Percentiles rank a stretch among this genome's conserved stretches.
phyloP scores from a whole-genome alignment of 1,284 basidiomycete species.

The Psilocybe mexicana region DNA sequence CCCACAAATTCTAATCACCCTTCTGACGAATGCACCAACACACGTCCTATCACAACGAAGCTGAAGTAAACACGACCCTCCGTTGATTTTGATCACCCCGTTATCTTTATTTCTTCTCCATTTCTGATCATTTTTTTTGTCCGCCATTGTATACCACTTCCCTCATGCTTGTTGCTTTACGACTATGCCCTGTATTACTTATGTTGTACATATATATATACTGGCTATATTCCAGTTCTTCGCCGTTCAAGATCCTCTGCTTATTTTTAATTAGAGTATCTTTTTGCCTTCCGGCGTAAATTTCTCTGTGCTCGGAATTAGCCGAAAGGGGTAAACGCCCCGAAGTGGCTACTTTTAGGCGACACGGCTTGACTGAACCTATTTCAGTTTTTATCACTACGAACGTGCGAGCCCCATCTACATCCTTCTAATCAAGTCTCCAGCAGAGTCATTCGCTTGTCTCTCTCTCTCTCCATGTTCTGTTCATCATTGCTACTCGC shows the following conservation, averaged over 20 bases:
- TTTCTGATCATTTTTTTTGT: conserved; percentile 4
- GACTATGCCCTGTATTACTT: conserved; percentile 20
- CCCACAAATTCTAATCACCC: conserved; percentile 28
- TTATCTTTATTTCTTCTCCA: conserved; percentile 21
- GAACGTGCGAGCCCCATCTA: conserved; percentile 27
- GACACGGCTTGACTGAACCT: conserved; percentile 3
- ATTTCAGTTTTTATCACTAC: conserved; percentile 19
- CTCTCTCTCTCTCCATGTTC: conserved; percentile 21
- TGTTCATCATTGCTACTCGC: conserved; percentile 15
- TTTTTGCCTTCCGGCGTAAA: conserved; percentile 3
- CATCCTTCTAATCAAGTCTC: conserved; percentile 9
- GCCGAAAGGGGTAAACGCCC: conserved; percentile 18
- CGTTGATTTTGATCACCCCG: background rate
- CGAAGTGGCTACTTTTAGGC: conserved; percentile 7
- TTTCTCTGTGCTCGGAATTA: conserved; percentile 13
- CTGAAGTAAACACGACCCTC: conserved; percentile 16
- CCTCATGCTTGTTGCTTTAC: conserved; percentile 7
- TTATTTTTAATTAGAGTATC: background rate
- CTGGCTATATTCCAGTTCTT: conserved; percentile 9
- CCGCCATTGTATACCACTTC: conserved; percentile 16
- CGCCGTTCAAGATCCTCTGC: conserved; percentile 2
- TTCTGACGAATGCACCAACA: conserved; percentile 28
- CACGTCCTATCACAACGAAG: conserved; percentile 20
- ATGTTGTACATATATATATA: conserved; percentile 13
- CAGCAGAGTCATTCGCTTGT: conserved; percentile 22